Conservation (phyloP, 2,329 filamentous ascomycete genomes). For the Phialocephala subalpina region DNA sequence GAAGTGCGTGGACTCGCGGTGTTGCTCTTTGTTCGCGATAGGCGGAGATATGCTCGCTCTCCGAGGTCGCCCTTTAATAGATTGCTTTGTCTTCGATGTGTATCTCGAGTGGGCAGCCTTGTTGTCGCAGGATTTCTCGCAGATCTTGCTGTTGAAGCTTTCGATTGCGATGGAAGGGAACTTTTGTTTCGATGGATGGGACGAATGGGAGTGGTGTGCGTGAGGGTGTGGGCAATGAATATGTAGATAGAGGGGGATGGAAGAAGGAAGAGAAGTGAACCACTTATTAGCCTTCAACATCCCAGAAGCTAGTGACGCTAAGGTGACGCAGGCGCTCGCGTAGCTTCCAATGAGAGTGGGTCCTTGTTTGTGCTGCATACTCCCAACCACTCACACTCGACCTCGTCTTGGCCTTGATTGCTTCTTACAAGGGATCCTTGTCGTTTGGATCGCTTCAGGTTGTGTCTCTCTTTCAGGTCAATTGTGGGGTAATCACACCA, state of each 20-base stretch:
- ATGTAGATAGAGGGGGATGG: slow-evolving; percentile 10
- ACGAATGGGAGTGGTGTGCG: neutral
- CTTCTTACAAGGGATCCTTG: neutral
- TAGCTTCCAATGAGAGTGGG: neutral
- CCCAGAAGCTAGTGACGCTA: neutral
- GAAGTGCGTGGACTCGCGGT: slow-evolving; percentile 15
- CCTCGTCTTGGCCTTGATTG: neutral
- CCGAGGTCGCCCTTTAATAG: slow-evolving; percentile 12
- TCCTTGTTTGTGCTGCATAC: neutral
- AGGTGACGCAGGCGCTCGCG: slow-evolving; percentile 6
- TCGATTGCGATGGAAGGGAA: neutral
- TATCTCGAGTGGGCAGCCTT: slow-evolving; percentile 11
- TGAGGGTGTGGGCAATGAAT: neutral
- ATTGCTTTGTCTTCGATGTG: slow-evolving; percentile 23
- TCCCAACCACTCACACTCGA: neutral
- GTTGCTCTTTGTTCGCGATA: slow-evolving; percentile 27
- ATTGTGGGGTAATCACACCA: slow-evolving; percentile 15
- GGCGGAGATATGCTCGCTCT: slow-evolving; percentile 28
- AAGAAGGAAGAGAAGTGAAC: slow-evolving; percentile 13
- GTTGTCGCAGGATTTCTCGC: neutral
- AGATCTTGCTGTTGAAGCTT: neutral
- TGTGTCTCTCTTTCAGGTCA: slow-evolving; percentile 4
- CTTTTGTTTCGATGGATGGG: neutral
- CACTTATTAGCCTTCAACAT: slow-evolving; percentile 12
- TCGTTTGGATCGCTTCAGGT: neutral